Evolutionary conservation across 2,329 filamentous ascomycete species (phyloP).

Genomic region (Calonectria pseudoreteaudii): DNA sequence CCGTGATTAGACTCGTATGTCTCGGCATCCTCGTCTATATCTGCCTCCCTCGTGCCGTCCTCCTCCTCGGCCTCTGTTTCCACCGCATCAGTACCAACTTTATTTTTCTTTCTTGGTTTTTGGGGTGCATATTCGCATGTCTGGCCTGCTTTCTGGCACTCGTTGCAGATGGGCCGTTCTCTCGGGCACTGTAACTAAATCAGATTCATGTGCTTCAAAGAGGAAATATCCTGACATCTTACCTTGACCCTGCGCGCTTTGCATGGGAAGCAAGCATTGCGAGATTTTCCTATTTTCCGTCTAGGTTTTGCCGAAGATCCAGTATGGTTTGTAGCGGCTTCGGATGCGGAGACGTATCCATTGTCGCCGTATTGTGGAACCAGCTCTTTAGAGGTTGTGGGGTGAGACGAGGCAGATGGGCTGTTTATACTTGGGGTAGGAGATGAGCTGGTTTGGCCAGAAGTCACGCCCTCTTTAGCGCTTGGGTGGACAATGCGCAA

Average conservation of each 20-base stretch:
- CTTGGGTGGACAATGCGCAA: slow-evolving; percentile 68
- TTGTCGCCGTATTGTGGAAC: slow-evolving; percentile 39
- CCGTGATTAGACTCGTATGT: not conserved
- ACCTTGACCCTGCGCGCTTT: slow-evolving; percentile 54
- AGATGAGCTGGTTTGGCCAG: slow-evolving; percentile 42
- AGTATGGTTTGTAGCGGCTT: not conserved
- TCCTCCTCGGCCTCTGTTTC: slow-evolving; percentile 29
- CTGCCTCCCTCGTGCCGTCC: slow-evolving; percentile 10
- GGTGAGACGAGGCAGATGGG: slow-evolving; percentile 37
- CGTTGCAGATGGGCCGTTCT: slow-evolving; percentile 53
- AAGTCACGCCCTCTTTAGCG: slow-evolving; percentile 47
- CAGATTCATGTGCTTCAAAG: not conserved
- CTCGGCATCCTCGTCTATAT: slow-evolving; percentile 10
- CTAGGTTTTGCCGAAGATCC: slow-evolving; percentile 19
- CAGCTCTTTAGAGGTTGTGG: slow-evolving; percentile 48
- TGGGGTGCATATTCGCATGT: slow-evolving; percentile 55
- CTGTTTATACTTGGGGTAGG: slow-evolving; percentile 38
- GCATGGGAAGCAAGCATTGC: slow-evolving; percentile 52
- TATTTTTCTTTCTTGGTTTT: slow-evolving; percentile 42
- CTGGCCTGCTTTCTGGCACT: slow-evolving; percentile 48
- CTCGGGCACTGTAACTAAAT: slow-evolving; percentile 52
- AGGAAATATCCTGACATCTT: slow-evolving; percentile 5
- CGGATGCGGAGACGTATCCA: slow-evolving; percentile 19
- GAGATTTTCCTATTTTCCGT: slow-evolving; percentile 44
- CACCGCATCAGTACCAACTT: slow-evolving; percentile 30